Percentiles rank a stretch among this genome's conserved stretches.
Evolutionary conservation across 805 yeast genomes (phyloP).

Genomic region (Lachancea meyersii): DNA sequence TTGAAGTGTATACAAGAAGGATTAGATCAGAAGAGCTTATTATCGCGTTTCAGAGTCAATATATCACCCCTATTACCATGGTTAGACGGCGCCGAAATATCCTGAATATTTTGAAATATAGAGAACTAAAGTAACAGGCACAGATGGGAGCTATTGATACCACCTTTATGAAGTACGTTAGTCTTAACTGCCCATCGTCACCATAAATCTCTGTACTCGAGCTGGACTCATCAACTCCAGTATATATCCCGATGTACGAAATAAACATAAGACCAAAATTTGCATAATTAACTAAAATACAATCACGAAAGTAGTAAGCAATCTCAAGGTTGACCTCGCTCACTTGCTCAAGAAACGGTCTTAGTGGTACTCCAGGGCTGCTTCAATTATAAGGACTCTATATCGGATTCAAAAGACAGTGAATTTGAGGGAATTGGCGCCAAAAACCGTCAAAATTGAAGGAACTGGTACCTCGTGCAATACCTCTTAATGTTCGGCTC

Average conservation of each 20-base stretch:
- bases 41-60: neutral
- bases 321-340: neutral
- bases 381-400: too few species aligned
- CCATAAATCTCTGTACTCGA: neutral
- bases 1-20: neutral
- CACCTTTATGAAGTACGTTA: too few species aligned
- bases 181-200: neutral
- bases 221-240: neutral
- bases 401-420: too few species aligned
- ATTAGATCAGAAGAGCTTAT: neutral
- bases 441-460: too few species aligned
- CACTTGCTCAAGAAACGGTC: neutral
- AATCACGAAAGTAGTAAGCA: neutral
- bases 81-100: neutral
- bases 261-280: neutral
- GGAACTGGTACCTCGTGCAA: neutral
- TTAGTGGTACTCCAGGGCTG: too few species aligned
- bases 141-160: too few species aligned
- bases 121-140: too few species aligned
- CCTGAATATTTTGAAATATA: neutral
- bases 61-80: conserved; percentile 2
- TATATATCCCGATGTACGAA: neutral
- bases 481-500: conserved; percentile 16
- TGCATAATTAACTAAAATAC: neutral
- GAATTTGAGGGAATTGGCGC: too few species aligned